Percentiles rank a stretch among this genome's conserved stretches.
phyloP scores from a whole-genome alignment of 345 rosid species.

The Litchi chinensis region DNA sequence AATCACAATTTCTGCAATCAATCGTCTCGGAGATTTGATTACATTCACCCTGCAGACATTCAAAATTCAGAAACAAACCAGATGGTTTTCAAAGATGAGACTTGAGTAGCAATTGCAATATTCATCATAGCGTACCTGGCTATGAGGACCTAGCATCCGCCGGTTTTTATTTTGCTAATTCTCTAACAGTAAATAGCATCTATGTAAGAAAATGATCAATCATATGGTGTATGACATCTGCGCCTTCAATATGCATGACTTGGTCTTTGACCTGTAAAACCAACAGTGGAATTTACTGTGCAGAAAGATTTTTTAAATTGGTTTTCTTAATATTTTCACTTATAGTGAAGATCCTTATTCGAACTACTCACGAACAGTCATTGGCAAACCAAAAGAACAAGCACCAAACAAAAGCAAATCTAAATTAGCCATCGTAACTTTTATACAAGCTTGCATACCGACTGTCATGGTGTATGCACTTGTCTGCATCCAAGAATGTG shows the following conservation, averaged over 20 bases:
- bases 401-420: no score
- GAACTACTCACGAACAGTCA: no score
- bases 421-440: neutral
- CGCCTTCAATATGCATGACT: slow-evolving; percentile 74
- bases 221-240: slow-evolving; percentile 85
- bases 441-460: neutral
- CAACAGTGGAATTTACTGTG: neutral
- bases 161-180: neutral
- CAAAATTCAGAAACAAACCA: neutral
- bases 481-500: neutral
- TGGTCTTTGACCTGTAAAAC: slow-evolving; percentile 75
- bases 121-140: slow-evolving; percentile 8
- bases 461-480: neutral
- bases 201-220: slow-evolving; percentile 74
- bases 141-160: neutral
- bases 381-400: no score
- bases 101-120: neutral
- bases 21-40: neutral
- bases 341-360: no score
- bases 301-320: neutral
- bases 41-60: slow-evolving; percentile 19
- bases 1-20: neutral
- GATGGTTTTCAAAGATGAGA: neutral
- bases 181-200: neutral
- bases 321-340: neutral